Conservation (phyloP, 495 filamentous ascomycete genomes). For the Neurospora discreta region DNA sequence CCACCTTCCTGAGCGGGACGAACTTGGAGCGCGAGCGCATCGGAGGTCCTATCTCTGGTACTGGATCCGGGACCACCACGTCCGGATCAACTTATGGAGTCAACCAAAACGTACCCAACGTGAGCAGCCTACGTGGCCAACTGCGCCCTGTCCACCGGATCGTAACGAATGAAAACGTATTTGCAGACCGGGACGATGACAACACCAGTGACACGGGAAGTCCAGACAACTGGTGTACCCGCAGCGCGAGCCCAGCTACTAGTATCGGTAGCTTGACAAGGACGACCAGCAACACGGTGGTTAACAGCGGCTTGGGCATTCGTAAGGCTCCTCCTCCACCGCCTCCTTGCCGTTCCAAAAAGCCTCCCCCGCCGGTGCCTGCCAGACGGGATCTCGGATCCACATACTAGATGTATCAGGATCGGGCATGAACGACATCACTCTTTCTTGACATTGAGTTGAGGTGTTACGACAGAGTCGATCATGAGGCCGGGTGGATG, state of each 20-base stretch:
- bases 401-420: slow-evolving; percentile 14
- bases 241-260: slow-evolving; percentile 51
- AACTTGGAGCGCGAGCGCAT: slow-evolving; percentile 12
- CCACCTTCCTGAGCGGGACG: slow-evolving; percentile 4
- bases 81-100: slow-evolving; percentile 20
- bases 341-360: slow-evolving; percentile 70
- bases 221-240: slow-evolving; percentile 45
- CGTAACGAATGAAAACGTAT: slow-evolving; percentile 41
- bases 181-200: slow-evolving; percentile 54
- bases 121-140: slow-evolving; percentile 28
- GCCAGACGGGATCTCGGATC: slow-evolving; percentile 24
- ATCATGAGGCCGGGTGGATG: not conserved
- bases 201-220: slow-evolving; percentile 43
- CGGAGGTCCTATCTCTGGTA: slow-evolving; percentile 3
- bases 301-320: slow-evolving; percentile 24
- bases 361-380: slow-evolving; percentile 56
- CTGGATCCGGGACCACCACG: slow-evolving; percentile 11
- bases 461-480: not conserved
- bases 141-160: slow-evolving; percentile 31
- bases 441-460: not conserved
- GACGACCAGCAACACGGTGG: slow-evolving; percentile 40
- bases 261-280: slow-evolving; percentile 50
- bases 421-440: not conserved
- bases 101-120: slow-evolving; percentile 18
- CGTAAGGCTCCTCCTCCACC: slow-evolving; percentile 75